Conservation (phyloP, 257 asterid species). For the Thymus quinquecostatus region DNA sequence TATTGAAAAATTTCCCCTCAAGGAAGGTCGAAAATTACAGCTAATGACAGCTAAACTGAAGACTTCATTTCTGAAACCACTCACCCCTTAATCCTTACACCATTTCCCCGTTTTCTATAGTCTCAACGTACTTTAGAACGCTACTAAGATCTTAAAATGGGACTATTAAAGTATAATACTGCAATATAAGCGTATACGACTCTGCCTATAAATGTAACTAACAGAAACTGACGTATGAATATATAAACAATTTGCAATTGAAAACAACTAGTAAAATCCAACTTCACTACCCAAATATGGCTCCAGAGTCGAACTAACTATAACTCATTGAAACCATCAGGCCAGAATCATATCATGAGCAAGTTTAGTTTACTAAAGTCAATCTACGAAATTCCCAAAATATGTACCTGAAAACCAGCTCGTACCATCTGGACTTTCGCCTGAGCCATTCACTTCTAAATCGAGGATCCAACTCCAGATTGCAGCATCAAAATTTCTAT, state of each 20-base stretch:
- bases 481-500: neutral
- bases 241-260: neutral
- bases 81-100: neutral
- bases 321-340: neutral
- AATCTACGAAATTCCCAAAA: neutral
- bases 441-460: neutral
- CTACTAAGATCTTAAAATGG: constrained; percentile 35
- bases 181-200: constrained; percentile 28
- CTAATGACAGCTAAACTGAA: neutral
- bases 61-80: neutral
- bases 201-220: constrained; percentile 32
- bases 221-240: constrained; percentile 19
- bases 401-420: neutral
- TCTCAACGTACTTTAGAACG: constrained; percentile 35
- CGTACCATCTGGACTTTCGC: neutral
- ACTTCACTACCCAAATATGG: neutral
- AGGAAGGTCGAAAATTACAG: neutral
- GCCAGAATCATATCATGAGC: neutral
- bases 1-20: neutral
- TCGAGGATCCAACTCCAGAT: neutral
- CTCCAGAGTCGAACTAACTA: neutral
- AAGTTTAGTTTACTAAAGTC: neutral
- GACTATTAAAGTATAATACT: neutral
- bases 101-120: neutral
- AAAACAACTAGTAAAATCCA: neutral